A percentile compares a stretch with the other conserved stretches of the same genome.
phyloP scores from a whole-genome alignment of 2,329 filamentous ascomycete species.

The Apiospora marii region DNA sequence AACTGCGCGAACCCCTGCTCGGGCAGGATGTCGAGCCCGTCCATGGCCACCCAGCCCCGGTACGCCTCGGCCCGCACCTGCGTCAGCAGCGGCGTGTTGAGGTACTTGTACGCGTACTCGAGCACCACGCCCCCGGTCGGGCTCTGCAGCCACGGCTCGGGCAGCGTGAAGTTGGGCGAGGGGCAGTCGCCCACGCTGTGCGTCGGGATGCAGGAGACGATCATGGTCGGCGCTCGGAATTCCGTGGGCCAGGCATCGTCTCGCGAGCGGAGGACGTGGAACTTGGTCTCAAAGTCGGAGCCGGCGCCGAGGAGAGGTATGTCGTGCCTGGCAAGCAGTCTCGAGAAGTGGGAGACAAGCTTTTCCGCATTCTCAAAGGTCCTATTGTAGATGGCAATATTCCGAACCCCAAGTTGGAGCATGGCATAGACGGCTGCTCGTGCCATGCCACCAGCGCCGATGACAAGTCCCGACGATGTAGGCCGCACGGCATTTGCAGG shows the following conservation, averaged over 20 bases:
- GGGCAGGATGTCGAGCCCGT: conserved; percentile 77
- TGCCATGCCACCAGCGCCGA: conserved; percentile 79
- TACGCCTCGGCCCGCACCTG: conserved; percentile 69
- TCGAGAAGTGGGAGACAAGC: conserved; percentile 74
- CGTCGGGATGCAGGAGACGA: conserved; percentile 79
- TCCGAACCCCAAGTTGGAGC: conserved; percentile 78
- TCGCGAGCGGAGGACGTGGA: conserved; percentile 65
- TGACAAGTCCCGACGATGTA: conserved; percentile 63
- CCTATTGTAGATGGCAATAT: conserved; percentile 78
- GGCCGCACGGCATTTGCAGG: conserved; percentile 72
- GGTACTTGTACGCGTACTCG: conserved; percentile 77
- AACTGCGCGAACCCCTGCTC: conserved; percentile 86
- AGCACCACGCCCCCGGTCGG: conserved; percentile 79
- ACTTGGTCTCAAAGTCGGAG: conserved; percentile 47
- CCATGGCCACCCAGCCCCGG: conserved; percentile 76
- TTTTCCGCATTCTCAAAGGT: conserved; percentile 72
- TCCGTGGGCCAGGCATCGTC: conserved; percentile 70
- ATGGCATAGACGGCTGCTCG: conserved; percentile 80
- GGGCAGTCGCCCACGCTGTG: conserved; percentile 69
- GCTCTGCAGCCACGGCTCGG: conserved; percentile 73
- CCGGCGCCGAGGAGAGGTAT: conserved; percentile 51
- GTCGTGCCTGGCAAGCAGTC: conserved; percentile 54
- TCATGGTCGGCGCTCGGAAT: conserved; percentile 73
- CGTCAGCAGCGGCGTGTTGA: conserved; percentile 73
- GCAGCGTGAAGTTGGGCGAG: conserved; percentile 74